These are phyloP conservation scores for Lavandula angustifolia DNA, from an alignment of 257 asterid genomes.

Conservation along the genomic window DNA sequence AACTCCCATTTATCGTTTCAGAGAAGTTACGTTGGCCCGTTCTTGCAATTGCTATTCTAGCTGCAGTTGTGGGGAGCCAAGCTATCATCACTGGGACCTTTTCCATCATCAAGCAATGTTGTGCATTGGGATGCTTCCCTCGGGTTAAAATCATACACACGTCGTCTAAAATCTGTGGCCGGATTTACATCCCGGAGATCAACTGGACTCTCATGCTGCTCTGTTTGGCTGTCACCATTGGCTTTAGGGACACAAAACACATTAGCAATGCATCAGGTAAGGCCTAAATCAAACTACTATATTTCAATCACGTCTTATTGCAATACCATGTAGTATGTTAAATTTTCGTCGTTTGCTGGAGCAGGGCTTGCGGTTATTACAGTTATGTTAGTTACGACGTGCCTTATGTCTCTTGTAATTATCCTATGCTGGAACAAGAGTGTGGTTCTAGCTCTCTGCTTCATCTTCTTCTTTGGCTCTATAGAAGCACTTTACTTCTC, in stretches of 20 bases:
- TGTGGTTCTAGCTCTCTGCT: constrained; percentile 59
- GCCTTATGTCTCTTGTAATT: constrained; percentile 90
- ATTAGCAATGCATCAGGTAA: constrained; percentile 95
- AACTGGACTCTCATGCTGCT: constrained; percentile 91
- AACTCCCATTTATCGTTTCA: constrained; percentile 21
- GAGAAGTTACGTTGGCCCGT: constrained; percentile 89
- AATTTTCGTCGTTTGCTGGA: constrained; percentile 24
- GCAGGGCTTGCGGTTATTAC: constrained; percentile 96
- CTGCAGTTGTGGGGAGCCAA: constrained; percentile 98
- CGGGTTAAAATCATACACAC: constrained; percentile 82
- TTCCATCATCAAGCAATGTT: constrained; percentile 92
- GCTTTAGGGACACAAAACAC: constrained; percentile 90
- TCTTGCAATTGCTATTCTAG: constrained; percentile 92
- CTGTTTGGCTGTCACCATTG: constrained; percentile 88
- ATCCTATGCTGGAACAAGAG: constrained; percentile 79
- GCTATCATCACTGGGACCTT: constrained; percentile 92
- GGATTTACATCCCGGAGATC: constrained; percentile 90
- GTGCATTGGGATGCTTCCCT: constrained; percentile 94
- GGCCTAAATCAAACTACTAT: neutral
- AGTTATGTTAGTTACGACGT: constrained; percentile 94
- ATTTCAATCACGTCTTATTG: too few species aligned
- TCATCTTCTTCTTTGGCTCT: constrained; percentile 83
- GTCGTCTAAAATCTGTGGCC: constrained; percentile 84
- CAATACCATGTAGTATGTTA: constrained; percentile 4
- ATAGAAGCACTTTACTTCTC: constrained; percentile 94